Conservation (phyloP, 1,284 basidiomycete genomes). For the Ceratobasidium sp. region DNA sequence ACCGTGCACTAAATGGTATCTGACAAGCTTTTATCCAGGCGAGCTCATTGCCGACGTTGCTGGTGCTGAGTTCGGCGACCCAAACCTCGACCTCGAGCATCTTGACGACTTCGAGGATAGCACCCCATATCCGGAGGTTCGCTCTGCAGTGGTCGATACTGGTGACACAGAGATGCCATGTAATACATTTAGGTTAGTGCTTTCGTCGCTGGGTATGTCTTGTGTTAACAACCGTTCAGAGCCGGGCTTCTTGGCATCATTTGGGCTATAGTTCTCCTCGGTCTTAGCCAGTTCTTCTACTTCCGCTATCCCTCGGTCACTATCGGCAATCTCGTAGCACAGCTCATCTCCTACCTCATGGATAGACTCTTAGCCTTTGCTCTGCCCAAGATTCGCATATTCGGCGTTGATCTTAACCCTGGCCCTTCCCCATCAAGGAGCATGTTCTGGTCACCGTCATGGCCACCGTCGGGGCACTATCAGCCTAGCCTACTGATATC, state of each 20-base stretch:
- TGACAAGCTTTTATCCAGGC: no score
- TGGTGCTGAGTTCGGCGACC: slow-evolving; percentile 51
- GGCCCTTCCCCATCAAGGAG: no score
- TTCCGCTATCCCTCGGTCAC: slow-evolving; percentile 54
- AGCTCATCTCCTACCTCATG: slow-evolving; percentile 62
- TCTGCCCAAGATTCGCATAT: slow-evolving; percentile 63
- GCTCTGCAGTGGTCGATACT: slow-evolving; percentile 54
- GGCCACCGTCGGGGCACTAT: slow-evolving; percentile 52
- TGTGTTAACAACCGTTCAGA: slow-evolving; percentile 50
- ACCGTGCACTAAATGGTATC: no score
- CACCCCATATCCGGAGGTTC: slow-evolving; percentile 59
- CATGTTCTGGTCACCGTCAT: no score
- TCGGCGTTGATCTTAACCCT: slow-evolving; percentile 69
- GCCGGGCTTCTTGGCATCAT: slow-evolving; percentile 60
- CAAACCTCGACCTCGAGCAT: slow-evolving; percentile 51
- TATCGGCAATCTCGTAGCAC: slow-evolving; percentile 57
- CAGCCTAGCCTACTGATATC: slow-evolving; percentile 61
- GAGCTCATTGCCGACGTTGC: no score
- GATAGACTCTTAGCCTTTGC: slow-evolving; percentile 63
- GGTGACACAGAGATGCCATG: slow-evolving; percentile 55
- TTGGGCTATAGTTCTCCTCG: slow-evolving; percentile 63
- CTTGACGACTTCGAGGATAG: slow-evolving; percentile 57
- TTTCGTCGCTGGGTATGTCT: no score
- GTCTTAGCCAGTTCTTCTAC: slow-evolving; percentile 60
- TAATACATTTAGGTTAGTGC: slow-evolving; percentile 54